Evolutionary conservation across 2,329 filamentous ascomycete species (phyloP), one percentile per base, ranked within the genome.

Genomic region (Penicillium hesseltinei): DNA sequence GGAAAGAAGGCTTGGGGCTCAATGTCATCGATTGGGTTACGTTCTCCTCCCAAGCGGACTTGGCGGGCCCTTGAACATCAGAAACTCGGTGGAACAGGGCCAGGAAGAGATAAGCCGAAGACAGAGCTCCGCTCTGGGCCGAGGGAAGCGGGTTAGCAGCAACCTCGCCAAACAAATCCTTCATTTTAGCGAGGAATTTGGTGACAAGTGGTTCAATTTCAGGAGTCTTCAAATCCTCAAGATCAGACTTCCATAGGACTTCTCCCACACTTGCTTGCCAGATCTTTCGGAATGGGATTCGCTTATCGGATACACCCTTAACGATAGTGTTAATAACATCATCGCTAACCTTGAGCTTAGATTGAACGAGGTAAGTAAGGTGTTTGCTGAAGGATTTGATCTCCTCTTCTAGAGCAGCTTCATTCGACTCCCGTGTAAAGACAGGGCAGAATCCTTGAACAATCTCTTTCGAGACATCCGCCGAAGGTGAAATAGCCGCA

Each of bases 251-350:
- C 78, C 86, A 88, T 45, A 96, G 77, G 2, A 92, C 77, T 33
- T 90, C 84, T 40, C 89, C 91, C 35, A 88, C 78, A 40, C 86
- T 86, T 38, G 94, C 78, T 51, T 91, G 82, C 94, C 94, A 99
- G 23, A 91, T 77, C 61, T 88, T 90, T 29, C 90, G 87, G 52
- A 90, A 84, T 6, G 87, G 82, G 2, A 89, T 78, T 66, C 92
- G 91, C 75, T 97, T 99, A 64, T 99, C 94, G 8, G 82, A 81
- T 43, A 95, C 80, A 1, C 93, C 94, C 75, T 96, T 97, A 29
- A 83, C 77, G 65, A 95, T 88, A 1, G 85, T 81, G 67, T 93
- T 91, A 1, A 86, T 73, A 2, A 88, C 81, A 5, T 85, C 72
- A 65, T 89, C 89, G 11, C 89, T 85, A 17, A 92, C 70, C 36